Base-by-base conservation (phyloP, 495 filamentous ascomycete genomes). In the Aspergillus homomorphus region DNA sequence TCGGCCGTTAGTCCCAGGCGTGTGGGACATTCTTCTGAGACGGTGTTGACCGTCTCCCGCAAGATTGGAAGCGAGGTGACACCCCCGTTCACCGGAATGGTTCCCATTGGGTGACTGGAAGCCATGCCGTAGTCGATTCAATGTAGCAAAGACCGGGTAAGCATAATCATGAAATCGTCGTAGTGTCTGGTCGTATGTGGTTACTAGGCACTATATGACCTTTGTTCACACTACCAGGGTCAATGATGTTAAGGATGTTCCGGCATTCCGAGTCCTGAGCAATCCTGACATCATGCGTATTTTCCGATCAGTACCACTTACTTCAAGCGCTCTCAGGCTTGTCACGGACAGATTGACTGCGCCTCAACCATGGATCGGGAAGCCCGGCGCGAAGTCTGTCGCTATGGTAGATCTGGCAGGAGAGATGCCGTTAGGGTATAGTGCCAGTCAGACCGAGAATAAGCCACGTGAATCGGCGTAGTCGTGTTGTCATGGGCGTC, bases 11-110 rank as follows among this genome's bases (percentile, higher is more conserved):
- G 23, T 6, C 69, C 74, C 14, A 77, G 58, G 26, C 73, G 71
- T n/a, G 66, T 58, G 56, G 69, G 73, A 63, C 67, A 74, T 54
- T 77, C 71, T 42, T 72, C 67, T 4, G 69, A 63, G 12, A 75
- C 69, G 6, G 62, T 55, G 33, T 73, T 66, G 1, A 73, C 56
- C 30, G 65, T 72, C 20, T 73, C 74, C 44, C 73, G 73, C 7
- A 77, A 64, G 12, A 73, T 59, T 9, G 65, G 60, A 9, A 53
- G 58, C 44, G 57, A 58, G 20, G 30, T 51, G 26, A 50, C 22
- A 50, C 56, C 56, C 49, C 62, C 59, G 51, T 61, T 53, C 33
- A 53, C 62, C 52, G 61, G 58, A 55, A 5, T 57, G 23, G 41
- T 53, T 23, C 45, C 58, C 57, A 42, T 51, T 26, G 42, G 21